Evolutionary conservation across 1,284 basidiomycete genomes (phyloP).

Genomic region (Pholiota adiposa): DNA sequence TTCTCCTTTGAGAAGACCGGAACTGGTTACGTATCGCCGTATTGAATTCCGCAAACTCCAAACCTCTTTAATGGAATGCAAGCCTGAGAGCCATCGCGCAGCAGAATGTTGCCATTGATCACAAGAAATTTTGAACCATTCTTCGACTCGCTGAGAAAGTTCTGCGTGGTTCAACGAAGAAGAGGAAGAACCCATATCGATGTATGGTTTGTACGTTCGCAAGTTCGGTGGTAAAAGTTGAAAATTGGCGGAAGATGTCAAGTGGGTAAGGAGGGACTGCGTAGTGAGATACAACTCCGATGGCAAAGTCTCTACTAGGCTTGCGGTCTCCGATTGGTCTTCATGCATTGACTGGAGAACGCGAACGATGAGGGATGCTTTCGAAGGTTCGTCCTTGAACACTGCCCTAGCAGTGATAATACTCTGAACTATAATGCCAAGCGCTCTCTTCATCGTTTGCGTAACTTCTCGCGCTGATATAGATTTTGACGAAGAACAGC

Average conservation of each 20-base stretch:
- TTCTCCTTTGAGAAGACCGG: constrained; percentile 50
- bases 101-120: constrained; percentile 48
- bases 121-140: constrained; percentile 65
- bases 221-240: constrained; percentile 66
- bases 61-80: constrained; percentile 62
- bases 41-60: constrained; percentile 65
- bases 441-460: constrained; percentile 50
- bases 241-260: constrained; percentile 77
- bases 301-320: constrained; percentile 41
- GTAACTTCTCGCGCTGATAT: constrained; percentile 47
- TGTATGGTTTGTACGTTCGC: constrained; percentile 72
- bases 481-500: constrained; percentile 17
- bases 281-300: constrained; percentile 65
- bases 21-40: constrained; percentile 48
- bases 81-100: constrained; percentile 58
- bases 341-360: constrained; percentile 65
- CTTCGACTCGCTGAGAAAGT: constrained; percentile 50
- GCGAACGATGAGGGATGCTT: constrained; percentile 54
- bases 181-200: constrained; percentile 64
- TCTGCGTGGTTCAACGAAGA: constrained; percentile 47
- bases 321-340: constrained; percentile 35
- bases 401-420: constrained; percentile 55
- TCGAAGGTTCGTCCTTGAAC: constrained; percentile 45
- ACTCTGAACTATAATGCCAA: constrained; percentile 63
- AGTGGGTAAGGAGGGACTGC: constrained; percentile 57